phyloP scores from a whole-genome alignment of 2,329 filamentous ascomycete species.

The Scedosporium boydii region DNA sequence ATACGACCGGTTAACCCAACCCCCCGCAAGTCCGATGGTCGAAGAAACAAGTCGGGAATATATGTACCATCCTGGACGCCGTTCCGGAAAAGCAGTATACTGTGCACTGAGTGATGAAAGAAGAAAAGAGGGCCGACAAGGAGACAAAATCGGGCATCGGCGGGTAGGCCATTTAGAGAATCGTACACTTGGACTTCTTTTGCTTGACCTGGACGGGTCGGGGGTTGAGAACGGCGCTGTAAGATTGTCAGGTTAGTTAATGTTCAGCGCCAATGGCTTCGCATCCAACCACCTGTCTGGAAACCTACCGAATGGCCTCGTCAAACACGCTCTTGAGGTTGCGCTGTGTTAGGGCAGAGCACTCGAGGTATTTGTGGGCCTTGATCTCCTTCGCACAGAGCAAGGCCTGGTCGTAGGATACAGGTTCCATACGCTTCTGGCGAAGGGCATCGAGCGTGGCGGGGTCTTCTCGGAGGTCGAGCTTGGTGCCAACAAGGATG shows the following conservation, averaged over 20 bases:
- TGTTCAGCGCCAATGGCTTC: conserved; percentile 12
- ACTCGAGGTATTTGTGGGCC: conserved; percentile 96
- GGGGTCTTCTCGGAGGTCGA: conserved; percentile 86
- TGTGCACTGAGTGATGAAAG: conserved; percentile 5
- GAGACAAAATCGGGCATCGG: neutral
- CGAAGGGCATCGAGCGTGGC: conserved; percentile 72
- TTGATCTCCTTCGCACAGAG: conserved; percentile 86
- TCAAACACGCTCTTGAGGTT: conserved; percentile 99
- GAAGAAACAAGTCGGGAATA: conserved; percentile 19
- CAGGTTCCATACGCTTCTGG: conserved; percentile 93
- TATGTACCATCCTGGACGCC: conserved; percentile 8
- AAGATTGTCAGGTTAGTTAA: conserved; percentile 17
- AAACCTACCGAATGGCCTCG: conserved; percentile 83
- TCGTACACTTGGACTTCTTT: conserved; percentile 60
- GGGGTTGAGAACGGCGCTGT: conserved; percentile 63
- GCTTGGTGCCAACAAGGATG: conserved; percentile 93
- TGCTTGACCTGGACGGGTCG: conserved; percentile 46
- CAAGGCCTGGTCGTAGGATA: conserved; percentile 86
- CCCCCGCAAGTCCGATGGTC: conserved; percentile 11
- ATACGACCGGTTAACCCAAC: conserved; percentile 3
- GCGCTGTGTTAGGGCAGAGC: conserved; percentile 90
- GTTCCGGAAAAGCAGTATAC: conserved; percentile 11
- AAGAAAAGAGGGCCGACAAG: neutral
- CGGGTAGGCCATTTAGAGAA: conserved; percentile 42
- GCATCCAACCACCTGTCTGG: conserved; percentile 6